phyloP scores from a whole-genome alignment of 352 stramenopile species.

The Sclerospora graminicola region DNA sequence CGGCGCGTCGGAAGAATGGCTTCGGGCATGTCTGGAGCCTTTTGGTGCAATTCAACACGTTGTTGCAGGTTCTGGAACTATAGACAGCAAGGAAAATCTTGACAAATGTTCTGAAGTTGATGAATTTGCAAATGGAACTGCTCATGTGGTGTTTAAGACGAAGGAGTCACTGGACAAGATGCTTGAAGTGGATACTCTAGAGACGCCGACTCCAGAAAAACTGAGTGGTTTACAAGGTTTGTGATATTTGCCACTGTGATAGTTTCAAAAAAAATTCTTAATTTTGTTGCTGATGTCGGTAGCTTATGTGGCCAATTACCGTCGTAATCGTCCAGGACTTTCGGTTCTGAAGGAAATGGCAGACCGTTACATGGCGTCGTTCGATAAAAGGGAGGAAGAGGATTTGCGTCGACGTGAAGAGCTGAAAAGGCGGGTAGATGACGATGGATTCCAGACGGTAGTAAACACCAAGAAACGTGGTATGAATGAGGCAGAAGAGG shows the following conservation, averaged over 20 bases:
- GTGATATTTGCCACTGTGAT: not conserved
- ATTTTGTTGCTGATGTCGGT: not conserved
- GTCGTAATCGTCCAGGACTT: constrained; percentile 51
- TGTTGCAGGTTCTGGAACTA: constrained; percentile 10
- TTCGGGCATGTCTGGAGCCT: constrained; percentile 36
- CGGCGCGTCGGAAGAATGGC: constrained; percentile 35
- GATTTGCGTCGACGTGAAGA: constrained; percentile 50
- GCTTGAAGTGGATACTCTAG: constrained; percentile 30
- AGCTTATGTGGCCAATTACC: constrained; percentile 56
- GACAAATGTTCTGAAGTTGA: too few relatives aligned
- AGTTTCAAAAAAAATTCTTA: not conserved
- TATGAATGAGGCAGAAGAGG: constrained; percentile 32
- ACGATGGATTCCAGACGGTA: constrained; percentile 76
- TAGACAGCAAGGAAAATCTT: not conserved
- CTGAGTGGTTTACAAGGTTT: constrained; percentile 27
- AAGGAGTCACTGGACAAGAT: constrained; percentile 45
- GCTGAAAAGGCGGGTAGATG: constrained; percentile 69
- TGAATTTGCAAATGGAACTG: constrained; percentile 19
- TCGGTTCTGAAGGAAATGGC: constrained; percentile 52
- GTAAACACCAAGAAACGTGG: constrained; percentile 76
- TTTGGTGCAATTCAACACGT: constrained; percentile 60
- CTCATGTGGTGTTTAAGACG: constrained; percentile 71
- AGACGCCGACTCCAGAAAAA: constrained; percentile 17
- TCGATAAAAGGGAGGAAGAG: constrained; percentile 61
- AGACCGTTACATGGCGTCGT: constrained; percentile 67